Base-by-base conservation (phyloP, 2,329 filamentous ascomycete species). In the Fusarium zealandicum region DNA sequence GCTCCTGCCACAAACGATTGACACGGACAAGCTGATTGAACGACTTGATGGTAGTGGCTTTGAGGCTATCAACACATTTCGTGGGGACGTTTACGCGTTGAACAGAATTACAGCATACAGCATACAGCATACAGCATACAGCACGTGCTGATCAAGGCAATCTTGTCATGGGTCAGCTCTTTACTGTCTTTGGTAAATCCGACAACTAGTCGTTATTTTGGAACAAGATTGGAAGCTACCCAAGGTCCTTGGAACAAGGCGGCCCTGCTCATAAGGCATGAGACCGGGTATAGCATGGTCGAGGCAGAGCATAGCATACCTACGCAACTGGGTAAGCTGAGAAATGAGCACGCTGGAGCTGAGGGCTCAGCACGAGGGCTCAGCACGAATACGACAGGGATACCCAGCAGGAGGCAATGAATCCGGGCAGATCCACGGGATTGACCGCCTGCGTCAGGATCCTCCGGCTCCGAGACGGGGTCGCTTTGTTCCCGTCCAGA, bases 231-330 rank as follows among this genome's bases (percentile, higher is more conserved):
- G 35, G 58, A 56, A 60, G 51, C 51, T 35, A 33, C 53, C 35
- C 37, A 46, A 33, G 22, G 40, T 51, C 36, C 38, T 30, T 61
- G 48, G 48, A 59, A 30, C 38, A 47, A 30, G 13, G 17, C 41
- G n/a, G 38, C 58, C 58, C 49, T 61, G 58, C 25, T 50, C 35
- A 61, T 54, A 55, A 61, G 58, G 48, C 57, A 46, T 53, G 51
- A 40, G 41, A 51, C 31, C 33, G 53, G 53, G 50, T 40, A 61
- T 61, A 61, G 53, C 58, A 61, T 61, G 49, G 57, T 46, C 39
- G 41, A 17, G 58, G 58, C 58, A 36, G 49, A 60, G 42, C 32
- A 40, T 32, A 40, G 36, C 35, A 27, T 28, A 7, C 9, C 14
- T 14, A 28, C 12, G 6, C 20, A 25, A 37, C 41, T 17, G 30